Evolutionary conservation across 306 rosid species (phyloP).

Genomic region (Glycine tomentella): DNA sequence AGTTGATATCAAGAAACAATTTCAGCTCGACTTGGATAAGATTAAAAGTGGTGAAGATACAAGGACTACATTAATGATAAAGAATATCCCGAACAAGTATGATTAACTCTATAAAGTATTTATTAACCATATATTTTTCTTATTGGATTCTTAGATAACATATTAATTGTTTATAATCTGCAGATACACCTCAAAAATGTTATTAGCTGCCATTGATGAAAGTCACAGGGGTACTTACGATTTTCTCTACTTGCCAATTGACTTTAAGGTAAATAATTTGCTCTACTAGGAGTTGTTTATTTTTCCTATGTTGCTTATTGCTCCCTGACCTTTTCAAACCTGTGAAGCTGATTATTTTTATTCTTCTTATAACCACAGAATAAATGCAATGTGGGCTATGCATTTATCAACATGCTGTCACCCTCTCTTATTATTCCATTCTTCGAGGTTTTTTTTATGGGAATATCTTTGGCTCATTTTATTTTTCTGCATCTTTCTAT

Average conservation of each 20-base stretch:
- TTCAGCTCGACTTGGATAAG: conserved; percentile 92
- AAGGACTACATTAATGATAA: conserved; percentile 96
- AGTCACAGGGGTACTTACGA: conserved; percentile 88
- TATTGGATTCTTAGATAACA: conserved; percentile 35
- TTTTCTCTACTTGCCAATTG: conserved; percentile 95
- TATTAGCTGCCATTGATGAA: conserved; percentile 96
- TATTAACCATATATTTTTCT: background rate
- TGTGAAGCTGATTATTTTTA: conserved; percentile 39
- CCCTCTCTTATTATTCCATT: conserved; percentile 86
- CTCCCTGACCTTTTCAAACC: background rate
- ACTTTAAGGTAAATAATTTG: conserved; percentile 77
- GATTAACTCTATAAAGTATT: conserved; percentile 39
- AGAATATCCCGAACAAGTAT: conserved; percentile 98
- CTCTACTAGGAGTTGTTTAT: conserved; percentile 22
- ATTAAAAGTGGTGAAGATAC: conserved; percentile 84
- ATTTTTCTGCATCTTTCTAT: conserved; percentile 26
- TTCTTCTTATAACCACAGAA: conserved; percentile 61
- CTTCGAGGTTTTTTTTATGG: conserved; percentile 64
- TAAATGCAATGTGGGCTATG: conserved; percentile 98
- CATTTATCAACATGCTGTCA: conserved; percentile 98
- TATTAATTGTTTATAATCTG: conserved; percentile 42
- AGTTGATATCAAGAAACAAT: conserved; percentile 88
- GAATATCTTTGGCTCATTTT: conserved; percentile 6
- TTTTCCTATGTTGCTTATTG: background rate
- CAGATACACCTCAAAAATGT: conserved; percentile 97